Evolutionary conservation across 352 stramenopile genomes (phyloP).

Genomic region (Plasmopara muralis): DNA sequence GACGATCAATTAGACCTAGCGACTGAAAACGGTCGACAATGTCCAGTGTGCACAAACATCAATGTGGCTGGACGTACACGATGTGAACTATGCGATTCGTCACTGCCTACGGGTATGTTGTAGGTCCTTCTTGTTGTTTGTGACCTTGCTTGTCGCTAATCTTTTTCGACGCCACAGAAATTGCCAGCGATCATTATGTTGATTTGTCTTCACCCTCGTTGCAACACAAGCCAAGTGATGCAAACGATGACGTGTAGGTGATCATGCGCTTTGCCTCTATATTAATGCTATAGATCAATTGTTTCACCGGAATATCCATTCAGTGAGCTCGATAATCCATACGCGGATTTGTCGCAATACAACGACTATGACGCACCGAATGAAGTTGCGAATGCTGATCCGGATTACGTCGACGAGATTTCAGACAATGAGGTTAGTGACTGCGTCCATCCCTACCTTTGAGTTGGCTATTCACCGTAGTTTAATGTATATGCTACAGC

Average conservation of each 20-base stretch:
- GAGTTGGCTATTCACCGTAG: slow-evolving; percentile 2
- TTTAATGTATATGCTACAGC: slow-evolving; percentile 3
- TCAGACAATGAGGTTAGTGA: slow-evolving; percentile 52
- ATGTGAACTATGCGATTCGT: slow-evolving; percentile 52
- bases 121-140: neutral
- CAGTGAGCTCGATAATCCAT: slow-evolving; percentile 41
- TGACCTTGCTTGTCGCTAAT: too few relatives aligned
- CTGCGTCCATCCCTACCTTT: neutral
- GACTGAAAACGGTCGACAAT: slow-evolving; percentile 23
- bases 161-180: neutral
- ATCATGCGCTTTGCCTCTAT: neutral
- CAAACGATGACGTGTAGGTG: slow-evolving; percentile 11
- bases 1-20: slow-evolving; percentile 3
- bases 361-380: slow-evolving; percentile 16
- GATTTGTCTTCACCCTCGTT: slow-evolving; percentile 31
- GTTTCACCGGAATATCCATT: neutral
- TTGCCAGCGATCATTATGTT: slow-evolving; percentile 18
- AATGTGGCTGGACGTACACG: slow-evolving; percentile 27
- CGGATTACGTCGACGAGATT: slow-evolving; percentile 52
- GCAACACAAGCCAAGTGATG: slow-evolving; percentile 9
- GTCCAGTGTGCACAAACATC: slow-evolving; percentile 52
- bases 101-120: slow-evolving; percentile 15
- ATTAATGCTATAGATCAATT: slow-evolving; percentile 1
- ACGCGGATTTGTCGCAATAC: slow-evolving; percentile 29
- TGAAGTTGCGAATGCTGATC: slow-evolving; percentile 15